Percentiles rank a stretch among this genome's conserved stretches.
These are phyloP conservation scores for Aspergillus neoniger DNA, from an alignment of 2,329 filamentous ascomycete genomes.

Conservation along the genomic window DNA sequence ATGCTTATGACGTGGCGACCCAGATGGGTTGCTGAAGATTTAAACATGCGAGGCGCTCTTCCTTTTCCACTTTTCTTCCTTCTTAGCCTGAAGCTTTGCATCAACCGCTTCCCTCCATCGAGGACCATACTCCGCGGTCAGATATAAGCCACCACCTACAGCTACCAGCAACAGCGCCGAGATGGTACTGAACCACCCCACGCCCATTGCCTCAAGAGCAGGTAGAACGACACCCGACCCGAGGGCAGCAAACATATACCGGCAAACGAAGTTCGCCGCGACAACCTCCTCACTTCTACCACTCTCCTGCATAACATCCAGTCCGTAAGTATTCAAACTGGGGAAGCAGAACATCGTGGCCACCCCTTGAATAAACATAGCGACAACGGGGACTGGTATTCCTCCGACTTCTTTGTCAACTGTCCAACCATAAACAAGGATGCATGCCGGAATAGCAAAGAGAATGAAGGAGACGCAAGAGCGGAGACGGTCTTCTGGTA, in stretches of 20 bases:
- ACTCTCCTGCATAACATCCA: slow-evolving; percentile 72
- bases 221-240: slow-evolving; percentile 73
- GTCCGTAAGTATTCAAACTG: slow-evolving; percentile 74
- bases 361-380: slow-evolving; percentile 73
- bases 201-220: slow-evolving; percentile 70
- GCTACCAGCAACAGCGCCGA: slow-evolving; percentile 59
- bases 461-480: slow-evolving; percentile 61
- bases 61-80: slow-evolving; percentile 31
- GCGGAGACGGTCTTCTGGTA: slow-evolving; percentile 69
- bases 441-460: slow-evolving; percentile 60
- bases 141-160: slow-evolving; percentile 49
- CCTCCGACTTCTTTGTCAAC: slow-evolving; percentile 59
- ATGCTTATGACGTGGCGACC: not conserved
- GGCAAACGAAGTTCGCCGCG: slow-evolving; percentile 76
- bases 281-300: slow-evolving; percentile 70
- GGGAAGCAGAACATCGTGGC: slow-evolving; percentile 76
- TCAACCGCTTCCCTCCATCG: slow-evolving; percentile 59
- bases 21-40: not conserved
- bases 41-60: not conserved
- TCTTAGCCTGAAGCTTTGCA: slow-evolving; percentile 40
- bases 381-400: slow-evolving; percentile 63
- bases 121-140: slow-evolving; percentile 54
- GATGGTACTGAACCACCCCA: slow-evolving; percentile 80
- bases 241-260: slow-evolving; percentile 72
- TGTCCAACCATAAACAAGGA: slow-evolving; percentile 70